phyloP scores from a whole-genome alignment of 78 protist genomes.

The Dictyostelium citrinum region DNA sequence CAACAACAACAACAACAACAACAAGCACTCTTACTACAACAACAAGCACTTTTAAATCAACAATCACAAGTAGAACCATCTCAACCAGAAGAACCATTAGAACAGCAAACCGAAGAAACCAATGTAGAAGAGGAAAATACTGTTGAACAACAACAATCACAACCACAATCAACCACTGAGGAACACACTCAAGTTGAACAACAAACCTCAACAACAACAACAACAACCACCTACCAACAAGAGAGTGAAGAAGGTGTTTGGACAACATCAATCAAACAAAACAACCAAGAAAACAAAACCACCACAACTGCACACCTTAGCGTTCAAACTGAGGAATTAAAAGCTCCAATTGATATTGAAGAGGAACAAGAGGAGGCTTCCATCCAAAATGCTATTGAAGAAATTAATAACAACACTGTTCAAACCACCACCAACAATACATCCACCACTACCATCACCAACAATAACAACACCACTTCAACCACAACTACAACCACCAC shows the following conservation, averaged over 20 bases:
- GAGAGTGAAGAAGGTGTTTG: neutral
- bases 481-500: neutral
- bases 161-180: neutral
- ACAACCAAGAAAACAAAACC: neutral
- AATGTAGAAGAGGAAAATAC: neutral
- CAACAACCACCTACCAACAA: neutral
- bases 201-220: neutral
- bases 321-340: neutral
- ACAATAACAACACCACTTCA: neutral
- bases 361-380: neutral
- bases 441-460: neutral
- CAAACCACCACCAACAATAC: neutral
- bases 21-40: neutral
- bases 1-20: neutral
- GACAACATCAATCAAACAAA: neutral
- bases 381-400: neutral
- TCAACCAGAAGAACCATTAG: neutral
- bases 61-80: neutral
- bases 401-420: neutral
- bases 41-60: neutral
- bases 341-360: slow-evolving; percentile 1
- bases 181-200: neutral
- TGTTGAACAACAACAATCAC: neutral
- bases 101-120: neutral
- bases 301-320: neutral